Evolutionary conservation across 768 basidiomycete genomes (phyloP), one percentile per base, ranked within the genome.

Genomic region (Austroboletus eburneus): DNA sequence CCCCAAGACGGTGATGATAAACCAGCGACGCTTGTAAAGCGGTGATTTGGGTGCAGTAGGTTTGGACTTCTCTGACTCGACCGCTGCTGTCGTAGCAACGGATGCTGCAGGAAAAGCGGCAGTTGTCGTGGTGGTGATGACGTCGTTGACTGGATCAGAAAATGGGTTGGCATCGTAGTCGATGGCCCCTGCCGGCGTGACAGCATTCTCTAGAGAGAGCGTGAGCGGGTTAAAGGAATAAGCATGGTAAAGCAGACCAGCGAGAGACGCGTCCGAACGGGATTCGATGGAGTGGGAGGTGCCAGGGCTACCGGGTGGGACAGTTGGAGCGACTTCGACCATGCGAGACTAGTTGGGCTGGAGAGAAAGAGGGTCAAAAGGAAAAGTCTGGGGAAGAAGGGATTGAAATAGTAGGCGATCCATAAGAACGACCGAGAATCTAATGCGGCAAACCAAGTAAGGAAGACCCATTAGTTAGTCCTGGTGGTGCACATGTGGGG

Each of bases 1-100:
- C 4, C 71, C 56, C 23, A 85, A 70, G 50, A 79, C 58, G 43
- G 72, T 72, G 49, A 85, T 74, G 48, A 85, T 80, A 69, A 86
- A 85, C 72, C 74, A 77, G 34, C 76, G 73, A 50, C 70, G 75
- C 61, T 78, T 83, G 69, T 81, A 84, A 45, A 84, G 72, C 13
- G 79, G 80, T 24, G 57, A 58, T 46, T 51, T 54, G 8, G 42
- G 49, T 10, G 49, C 14, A 27, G 36, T 14, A 5, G 44, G 41
- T 29, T 48, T 42, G 23, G 34, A 18, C 35, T 39, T 37, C 18
- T 35, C 43, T 8, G 20, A 18, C 1, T 46, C 29, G 1, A 32
- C 21, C 24, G 39, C 18, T 14, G 30, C 24, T 36, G 32, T 14
- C 21, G 23, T n/a, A 9, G 41, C 37, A 13, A 33, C 5, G 4